Evolutionary conservation across 345 rosid genomes (phyloP), one percentile per base, ranked within the genome.

Genomic region (Lumnitzera racemosa): DNA sequence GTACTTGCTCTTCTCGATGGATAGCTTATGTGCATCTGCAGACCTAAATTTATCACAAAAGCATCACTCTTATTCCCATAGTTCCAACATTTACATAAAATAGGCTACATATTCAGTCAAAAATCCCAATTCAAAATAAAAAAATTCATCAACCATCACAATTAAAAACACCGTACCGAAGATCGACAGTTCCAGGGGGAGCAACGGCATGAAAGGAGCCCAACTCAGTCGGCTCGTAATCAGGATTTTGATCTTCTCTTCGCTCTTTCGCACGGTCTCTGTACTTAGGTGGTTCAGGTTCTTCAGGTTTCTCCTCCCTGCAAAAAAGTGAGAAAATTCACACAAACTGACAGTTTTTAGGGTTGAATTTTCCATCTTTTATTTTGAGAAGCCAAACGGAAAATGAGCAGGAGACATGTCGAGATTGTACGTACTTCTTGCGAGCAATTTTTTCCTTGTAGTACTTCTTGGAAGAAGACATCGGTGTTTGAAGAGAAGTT

Each of bases 1-100:
- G 73, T 85, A 92, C 88, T 92, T 92, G 90, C 97, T 89, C 84
- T 89, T 87, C 81, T 92, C 98, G 4, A 92, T 92, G 27, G 96
- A 87, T 60, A 92, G 58, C 86, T 89, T 87, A 4, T 87, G 71
- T 16, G 88, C 96, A 50, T 89, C 98, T 27, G 96, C 85, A 46
- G 83, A 76, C 62, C 94, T 86, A 56, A 54, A 54, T 51, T 49
- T 17, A 60, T 47, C 29, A 9, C 3, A 27, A 13, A 9, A 8
- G 55, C 15, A 7, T 36, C 43, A 36, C 43, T 36, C 43, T 1
- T 36, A 36, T 36, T 9, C 43, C 7, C 43, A 36, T 4, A 36
- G 43, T 36, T 36, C 43, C 43, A 7, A 36, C 43, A 36, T 36
- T 36, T 36, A 9, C 11, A 0, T 4, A 31, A 58, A 15, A 24